Evolutionary conservation across 345 rosid genomes (phyloP).

Genomic region (Dipteronia sinensis): DNA sequence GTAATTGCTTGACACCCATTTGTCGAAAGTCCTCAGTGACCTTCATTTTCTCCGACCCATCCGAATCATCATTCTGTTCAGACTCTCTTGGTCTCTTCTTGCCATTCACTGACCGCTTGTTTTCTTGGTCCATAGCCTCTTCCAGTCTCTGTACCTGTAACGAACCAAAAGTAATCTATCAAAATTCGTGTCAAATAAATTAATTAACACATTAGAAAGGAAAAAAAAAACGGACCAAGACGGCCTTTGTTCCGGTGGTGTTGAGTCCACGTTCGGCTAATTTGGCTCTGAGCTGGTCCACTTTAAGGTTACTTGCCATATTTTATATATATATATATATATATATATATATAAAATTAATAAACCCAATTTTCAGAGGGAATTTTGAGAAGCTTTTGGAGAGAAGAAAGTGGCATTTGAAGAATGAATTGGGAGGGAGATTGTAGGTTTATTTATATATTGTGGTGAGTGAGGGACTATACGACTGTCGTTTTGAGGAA

Average conservation of each 20-base stretch:
- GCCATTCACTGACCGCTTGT: conserved; percentile 21
- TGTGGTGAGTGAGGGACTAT: not conserved
- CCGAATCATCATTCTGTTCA: conserved; percentile 22
- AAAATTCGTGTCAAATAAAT: not conserved
- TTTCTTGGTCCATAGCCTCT: conserved; percentile 50
- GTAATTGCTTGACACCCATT: conserved; percentile 70
- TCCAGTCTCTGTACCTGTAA: conserved; percentile 65
- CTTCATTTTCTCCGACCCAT: conserved; percentile 43
- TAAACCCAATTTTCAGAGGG: not conserved
- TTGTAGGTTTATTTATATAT: not conserved
- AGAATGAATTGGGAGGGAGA: not conserved
- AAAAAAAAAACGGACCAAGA: conserved; percentile 39
- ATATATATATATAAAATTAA: not conserved
- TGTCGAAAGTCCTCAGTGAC: conserved; percentile 51
- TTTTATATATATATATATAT: too few relatives aligned
- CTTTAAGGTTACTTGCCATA: conserved; percentile 64
- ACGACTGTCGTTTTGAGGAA: conserved; percentile 6
- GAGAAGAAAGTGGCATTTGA: not conserved
- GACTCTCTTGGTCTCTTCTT: conserved; percentile 53
- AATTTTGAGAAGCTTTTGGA: conserved; percentile 9
- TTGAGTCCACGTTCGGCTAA: conserved; percentile 71
- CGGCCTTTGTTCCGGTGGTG: conserved; percentile 60
- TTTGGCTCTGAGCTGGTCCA: conserved; percentile 65
- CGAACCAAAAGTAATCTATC: conserved; percentile 11
- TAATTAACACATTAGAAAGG: not conserved